Percentiles rank a stretch among this genome's conserved stretches.
Conservation (phyloP, 352 stramenopile species). For the Globisporangium spinosum region DNA sequence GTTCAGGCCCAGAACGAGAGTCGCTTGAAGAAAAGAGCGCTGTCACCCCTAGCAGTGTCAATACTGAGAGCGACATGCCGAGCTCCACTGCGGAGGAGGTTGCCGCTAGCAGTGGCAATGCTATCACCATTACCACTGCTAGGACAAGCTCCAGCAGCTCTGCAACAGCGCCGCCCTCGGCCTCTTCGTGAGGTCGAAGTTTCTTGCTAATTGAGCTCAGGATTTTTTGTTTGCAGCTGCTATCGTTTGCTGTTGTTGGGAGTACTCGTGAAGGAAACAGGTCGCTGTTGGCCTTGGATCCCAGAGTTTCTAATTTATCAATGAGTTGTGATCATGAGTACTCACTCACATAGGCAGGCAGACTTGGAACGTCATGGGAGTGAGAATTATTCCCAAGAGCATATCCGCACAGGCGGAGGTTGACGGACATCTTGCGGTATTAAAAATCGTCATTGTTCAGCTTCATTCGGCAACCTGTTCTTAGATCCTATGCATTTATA, state of each 20-base stretch:
- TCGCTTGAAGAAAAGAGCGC: slow-evolving; percentile 16
- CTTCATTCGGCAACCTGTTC: not conserved
- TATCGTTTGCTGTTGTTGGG: not conserved
- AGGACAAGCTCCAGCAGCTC: not conserved
- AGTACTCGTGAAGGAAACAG: not conserved
- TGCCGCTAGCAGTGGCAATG: too few species aligned
- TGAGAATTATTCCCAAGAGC: not conserved
- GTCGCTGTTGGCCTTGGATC: not conserved
- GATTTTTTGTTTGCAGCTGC: not conserved
- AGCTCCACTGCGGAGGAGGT: not conserved
- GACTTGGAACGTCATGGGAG: too few species aligned
- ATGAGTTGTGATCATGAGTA: not conserved
- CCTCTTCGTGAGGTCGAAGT: not conserved
- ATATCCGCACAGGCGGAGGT: not conserved
- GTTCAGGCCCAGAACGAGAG: not conserved
- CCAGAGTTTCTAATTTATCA: not conserved
- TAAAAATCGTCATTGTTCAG: not conserved
- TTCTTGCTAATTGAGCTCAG: not conserved
- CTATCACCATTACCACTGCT: not conserved
- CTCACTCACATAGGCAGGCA: too few species aligned
- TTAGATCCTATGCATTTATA: not conserved
- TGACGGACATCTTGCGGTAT: too few species aligned
- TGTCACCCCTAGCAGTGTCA: not conserved
- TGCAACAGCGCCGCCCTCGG: not conserved
- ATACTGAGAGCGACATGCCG: not conserved